Evolutionary conservation across 106 monocot species (phyloP).

Genomic region (Dioscorea zingiberensis): DNA sequence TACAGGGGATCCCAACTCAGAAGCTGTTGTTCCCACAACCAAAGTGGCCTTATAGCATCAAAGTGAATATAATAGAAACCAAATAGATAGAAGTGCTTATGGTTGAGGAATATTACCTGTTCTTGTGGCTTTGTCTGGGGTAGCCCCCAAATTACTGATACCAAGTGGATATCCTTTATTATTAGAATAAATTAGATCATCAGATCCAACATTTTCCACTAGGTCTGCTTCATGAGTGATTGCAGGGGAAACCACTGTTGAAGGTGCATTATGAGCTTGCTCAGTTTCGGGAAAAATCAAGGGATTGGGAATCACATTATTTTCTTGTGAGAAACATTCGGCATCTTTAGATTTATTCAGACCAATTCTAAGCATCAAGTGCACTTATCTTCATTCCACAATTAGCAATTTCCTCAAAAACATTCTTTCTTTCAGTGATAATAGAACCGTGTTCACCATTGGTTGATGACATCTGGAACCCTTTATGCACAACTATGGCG

Average conservation of each 20-base stretch:
- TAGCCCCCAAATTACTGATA: neutral
- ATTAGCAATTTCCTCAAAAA: neutral
- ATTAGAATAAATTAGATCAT: neutral
- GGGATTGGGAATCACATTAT: slow-evolving; percentile 10
- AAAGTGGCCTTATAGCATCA: neutral
- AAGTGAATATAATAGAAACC: neutral
- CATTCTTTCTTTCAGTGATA: neutral
- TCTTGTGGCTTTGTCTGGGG: neutral
- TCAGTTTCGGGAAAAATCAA: neutral
- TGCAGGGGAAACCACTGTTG: neutral
- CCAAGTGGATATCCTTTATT: neutral
- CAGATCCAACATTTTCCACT: slow-evolving; percentile 5
- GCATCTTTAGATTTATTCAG: neutral
- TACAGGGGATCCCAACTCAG: neutral
- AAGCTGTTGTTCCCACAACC: neutral
- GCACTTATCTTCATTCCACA: neutral
- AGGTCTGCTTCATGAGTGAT: neutral
- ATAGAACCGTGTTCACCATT: slow-evolving; percentile 3
- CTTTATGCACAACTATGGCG: slow-evolving; percentile 7
- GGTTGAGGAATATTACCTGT: slow-evolving; percentile 6
- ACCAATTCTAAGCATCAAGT: neutral
- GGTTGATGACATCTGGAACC: slow-evolving; percentile 1
- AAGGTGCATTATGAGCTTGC: slow-evolving; percentile 1
- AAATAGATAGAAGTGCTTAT: neutral
- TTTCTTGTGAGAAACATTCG: neutral